Percentiles rank a stretch among this genome's conserved stretches.
Conservation (phyloP, 2,329 filamentous ascomycete genomes). For the Phialophora expanda region DNA sequence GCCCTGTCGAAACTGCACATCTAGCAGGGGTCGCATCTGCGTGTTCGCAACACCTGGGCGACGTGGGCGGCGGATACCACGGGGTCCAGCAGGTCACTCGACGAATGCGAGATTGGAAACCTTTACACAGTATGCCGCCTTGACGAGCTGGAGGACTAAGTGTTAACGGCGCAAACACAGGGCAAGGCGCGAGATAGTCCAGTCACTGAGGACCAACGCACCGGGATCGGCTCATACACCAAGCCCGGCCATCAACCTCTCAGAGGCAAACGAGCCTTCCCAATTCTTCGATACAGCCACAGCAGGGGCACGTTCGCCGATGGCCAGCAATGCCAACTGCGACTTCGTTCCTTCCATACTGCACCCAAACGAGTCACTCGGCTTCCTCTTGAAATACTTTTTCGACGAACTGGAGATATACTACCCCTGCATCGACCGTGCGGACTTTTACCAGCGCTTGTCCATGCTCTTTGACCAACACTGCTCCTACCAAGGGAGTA, state of each 20-base stretch:
- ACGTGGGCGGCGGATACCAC: background rate
- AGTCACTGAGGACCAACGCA: background rate
- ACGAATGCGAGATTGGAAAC: background rate
- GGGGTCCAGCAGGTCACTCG: background rate
- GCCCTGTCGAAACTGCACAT: constrained; percentile 16
- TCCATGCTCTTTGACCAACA: constrained; percentile 5
- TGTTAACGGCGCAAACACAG: background rate
- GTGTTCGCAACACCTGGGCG: background rate
- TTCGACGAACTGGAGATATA: constrained; percentile 23
- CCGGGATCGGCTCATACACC: background rate
- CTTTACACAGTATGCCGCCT: constrained; percentile 1
- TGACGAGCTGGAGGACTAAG: background rate
- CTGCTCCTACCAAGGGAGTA: constrained; percentile 2
- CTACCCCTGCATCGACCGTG: constrained; percentile 19
- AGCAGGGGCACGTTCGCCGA: no score
- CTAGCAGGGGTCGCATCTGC: constrained; percentile 10
- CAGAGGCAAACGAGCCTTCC: background rate
- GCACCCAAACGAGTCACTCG: background rate
- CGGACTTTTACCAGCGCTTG: constrained; percentile 18
- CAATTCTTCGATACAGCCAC: no score
- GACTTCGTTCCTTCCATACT: constrained; percentile 8
- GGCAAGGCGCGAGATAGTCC: constrained; percentile 7
- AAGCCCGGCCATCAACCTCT: background rate
- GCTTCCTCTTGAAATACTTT: constrained; percentile 9
- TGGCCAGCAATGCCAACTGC: background rate